phyloP scores from a whole-genome alignment of 768 basidiomycete genomes.

The Lactifluus volemus region DNA sequence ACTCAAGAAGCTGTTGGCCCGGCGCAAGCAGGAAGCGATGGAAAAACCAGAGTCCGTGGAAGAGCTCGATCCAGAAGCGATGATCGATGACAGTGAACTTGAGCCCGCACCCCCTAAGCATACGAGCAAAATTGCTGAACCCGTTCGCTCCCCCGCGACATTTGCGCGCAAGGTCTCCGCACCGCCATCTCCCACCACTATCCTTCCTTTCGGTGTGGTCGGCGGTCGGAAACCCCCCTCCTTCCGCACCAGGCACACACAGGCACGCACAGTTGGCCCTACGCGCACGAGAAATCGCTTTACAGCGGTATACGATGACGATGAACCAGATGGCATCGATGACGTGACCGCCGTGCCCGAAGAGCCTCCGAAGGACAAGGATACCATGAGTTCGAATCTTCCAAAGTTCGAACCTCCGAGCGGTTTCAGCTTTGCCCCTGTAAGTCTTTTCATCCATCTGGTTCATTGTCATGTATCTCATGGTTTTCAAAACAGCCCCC shows the following conservation, averaged over 20 bases:
- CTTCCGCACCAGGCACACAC: background rate
- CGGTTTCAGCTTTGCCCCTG: constrained; percentile 62
- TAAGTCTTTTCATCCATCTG: constrained; percentile 26
- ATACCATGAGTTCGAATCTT: constrained; percentile 29
- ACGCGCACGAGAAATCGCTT: constrained; percentile 44
- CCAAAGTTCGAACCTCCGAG: constrained; percentile 53
- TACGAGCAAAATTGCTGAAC: constrained; percentile 21
- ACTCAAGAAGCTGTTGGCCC: constrained; percentile 66
- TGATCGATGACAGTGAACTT: constrained; percentile 27
- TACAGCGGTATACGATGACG: constrained; percentile 55
- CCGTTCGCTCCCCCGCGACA: constrained; percentile 21
- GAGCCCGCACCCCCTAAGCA: constrained; percentile 15
- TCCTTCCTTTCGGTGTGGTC: background rate
- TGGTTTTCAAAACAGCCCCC: constrained; percentile 15
- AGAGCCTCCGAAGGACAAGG: constrained; percentile 35
- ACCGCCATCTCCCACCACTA: constrained; percentile 4
- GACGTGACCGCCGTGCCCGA: constrained; percentile 28
- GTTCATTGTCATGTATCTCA: background rate
- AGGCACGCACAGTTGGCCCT: constrained; percentile 30
- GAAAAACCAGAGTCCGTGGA: constrained; percentile 31
- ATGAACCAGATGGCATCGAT: constrained; percentile 30
- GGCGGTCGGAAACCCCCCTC: constrained; percentile 11
- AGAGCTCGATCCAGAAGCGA: constrained; percentile 27
- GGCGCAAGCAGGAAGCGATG: constrained; percentile 49
- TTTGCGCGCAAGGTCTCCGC: constrained; percentile 27